Percentiles rank a stretch among this genome's conserved stretches.
These are phyloP conservation scores for Leptomonas seymouri DNA, from an alignment of 208 protist species.

Conservation along the genomic window DNA sequence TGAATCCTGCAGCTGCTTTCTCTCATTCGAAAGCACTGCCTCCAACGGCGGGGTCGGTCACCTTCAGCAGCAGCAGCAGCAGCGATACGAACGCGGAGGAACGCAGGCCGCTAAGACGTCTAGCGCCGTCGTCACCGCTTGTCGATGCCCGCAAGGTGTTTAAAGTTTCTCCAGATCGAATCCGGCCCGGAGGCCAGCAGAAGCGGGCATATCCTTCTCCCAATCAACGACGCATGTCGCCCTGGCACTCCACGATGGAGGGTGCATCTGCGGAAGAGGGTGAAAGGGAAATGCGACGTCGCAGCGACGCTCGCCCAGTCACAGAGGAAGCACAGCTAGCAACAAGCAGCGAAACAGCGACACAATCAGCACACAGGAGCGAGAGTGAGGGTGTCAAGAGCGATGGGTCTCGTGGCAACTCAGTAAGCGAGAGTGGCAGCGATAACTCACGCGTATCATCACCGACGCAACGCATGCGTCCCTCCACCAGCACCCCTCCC, in stretches of 20 bases:
- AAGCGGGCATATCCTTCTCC: not conserved
- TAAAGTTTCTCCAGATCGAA: slow-evolving; percentile 9
- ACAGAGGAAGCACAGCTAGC: too few species aligned
- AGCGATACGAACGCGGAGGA: too few species aligned
- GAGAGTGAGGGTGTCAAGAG: too few species aligned
- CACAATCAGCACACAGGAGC: too few species aligned
- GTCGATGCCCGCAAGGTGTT: slow-evolving; percentile 11
- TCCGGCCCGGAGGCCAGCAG: not conserved
- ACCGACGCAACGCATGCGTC: too few species aligned
- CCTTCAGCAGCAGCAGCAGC: slow-evolving; percentile 19
- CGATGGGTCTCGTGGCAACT: too few species aligned
- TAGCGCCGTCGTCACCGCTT: not conserved
- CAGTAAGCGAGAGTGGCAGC: too few species aligned
- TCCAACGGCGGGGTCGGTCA: not conserved
- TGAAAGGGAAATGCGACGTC: not conserved
- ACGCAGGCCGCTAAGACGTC: not conserved
- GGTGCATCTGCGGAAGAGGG: too few species aligned
- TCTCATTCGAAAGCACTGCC: not conserved
- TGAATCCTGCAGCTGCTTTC: not conserved
- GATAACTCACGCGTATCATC: too few species aligned
- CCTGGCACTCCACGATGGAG: not conserved
- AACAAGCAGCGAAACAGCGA: too few species aligned
- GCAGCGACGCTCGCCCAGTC: too few species aligned
- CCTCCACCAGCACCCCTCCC: too few species aligned
- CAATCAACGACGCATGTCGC: not conserved